Base-by-base conservation (phyloP, 1,284 basidiomycete genomes). In the Ceratobasidium sp. region DNA sequence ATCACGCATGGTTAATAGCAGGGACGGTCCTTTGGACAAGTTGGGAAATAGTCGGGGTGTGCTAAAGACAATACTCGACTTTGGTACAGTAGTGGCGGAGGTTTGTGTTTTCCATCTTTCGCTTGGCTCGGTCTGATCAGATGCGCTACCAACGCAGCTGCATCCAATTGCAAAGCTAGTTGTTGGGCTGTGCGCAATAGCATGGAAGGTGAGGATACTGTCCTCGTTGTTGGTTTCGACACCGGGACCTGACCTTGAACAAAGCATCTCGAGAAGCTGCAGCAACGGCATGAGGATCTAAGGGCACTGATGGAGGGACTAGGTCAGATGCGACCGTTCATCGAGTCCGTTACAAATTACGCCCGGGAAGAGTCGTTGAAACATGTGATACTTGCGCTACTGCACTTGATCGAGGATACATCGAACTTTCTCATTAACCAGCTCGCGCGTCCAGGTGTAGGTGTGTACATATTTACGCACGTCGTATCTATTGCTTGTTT, bases 351-450 rank as follows among this genome's bases (percentile, higher is more conserved):
- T 9, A 31, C n/a, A 11, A 6, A 31, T 9, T 29, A 29, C 17
- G 33, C 50, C 3, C 17, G 31, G 4, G 64, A 14, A 22, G 27
- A 31, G 9, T 31, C 51, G 7, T 22, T 14, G 17, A 19, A 53
- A 19, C 19, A 33, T 0, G 33, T 50, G 15, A 41, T 41, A 5
- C 27, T 5, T 8, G 29, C 17, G n/a, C 27, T 66, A 48, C 29
- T 66, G n/a, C 27, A 51, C n/a, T 31, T 66, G 17, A 53, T 66
- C 22, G 64, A 66, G 48, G 64, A 66, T 9, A 33, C 29, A 15
- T 66, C 47, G 14, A 22, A 50, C 3, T 66, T 53, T 22, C 22
- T 66, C 1, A 6, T 51, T 3, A 24, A 36, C n/a, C n/a, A n/a
- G n/a, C 33, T 6, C 36, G 15, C 33, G 31, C 41, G 33, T 11